Evolutionary conservation across 2,329 filamentous ascomycete species (phyloP), one percentile per base, ranked within the genome.

Genomic region (Colletotrichum sidae): DNA sequence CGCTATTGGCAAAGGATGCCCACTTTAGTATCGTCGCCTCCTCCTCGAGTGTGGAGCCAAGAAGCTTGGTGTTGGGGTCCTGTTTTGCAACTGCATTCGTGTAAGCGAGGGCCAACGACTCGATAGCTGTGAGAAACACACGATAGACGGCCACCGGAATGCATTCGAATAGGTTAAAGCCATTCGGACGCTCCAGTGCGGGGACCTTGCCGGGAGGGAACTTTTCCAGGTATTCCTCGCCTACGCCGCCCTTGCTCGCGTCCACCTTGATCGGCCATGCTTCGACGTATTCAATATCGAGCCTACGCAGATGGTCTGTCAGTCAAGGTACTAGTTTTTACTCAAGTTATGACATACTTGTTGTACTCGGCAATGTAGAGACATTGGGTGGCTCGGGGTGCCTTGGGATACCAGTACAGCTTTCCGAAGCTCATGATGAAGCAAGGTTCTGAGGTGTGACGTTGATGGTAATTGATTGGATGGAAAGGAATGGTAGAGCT

Each of bases 231-330:
- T 56, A 61, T 37, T 55, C 58, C 41, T 55, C 51, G 7, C 58
- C 58, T 25, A 61, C 58, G 13, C 58, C 58, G 17, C 58, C 58
- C 58, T 61, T 61, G 58, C 58, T 61, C 5, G 58, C 51, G 35
- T 61, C 52, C 17, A 61, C 58, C 52, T 61, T 61, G n/a, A 61
- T 61, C 11, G 58, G 58, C 58, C 58, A 61, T 56, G 51, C 58
- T 33, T 61, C 58, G n/a, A 61, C 52, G n/a, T 42, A 61, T 6
- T 61, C 51, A 37, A 61, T 44, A 49, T 61, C 58, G 12, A 61
- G 58, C 44, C 58, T 61, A 8, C 0, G 2, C 6, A 17, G 5
- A 17, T 15, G 6, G 3, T 39, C 13, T 2, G 6, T 61, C 10
- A 61, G 44, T 7, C 12, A 1, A 1, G 10, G 10, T 2, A 2